A percentile compares a stretch with the other conserved stretches of the same genome.
Conservation (phyloP, 108 stramenopile genomes). For the Aurantiochytrium sp. region DNA sequence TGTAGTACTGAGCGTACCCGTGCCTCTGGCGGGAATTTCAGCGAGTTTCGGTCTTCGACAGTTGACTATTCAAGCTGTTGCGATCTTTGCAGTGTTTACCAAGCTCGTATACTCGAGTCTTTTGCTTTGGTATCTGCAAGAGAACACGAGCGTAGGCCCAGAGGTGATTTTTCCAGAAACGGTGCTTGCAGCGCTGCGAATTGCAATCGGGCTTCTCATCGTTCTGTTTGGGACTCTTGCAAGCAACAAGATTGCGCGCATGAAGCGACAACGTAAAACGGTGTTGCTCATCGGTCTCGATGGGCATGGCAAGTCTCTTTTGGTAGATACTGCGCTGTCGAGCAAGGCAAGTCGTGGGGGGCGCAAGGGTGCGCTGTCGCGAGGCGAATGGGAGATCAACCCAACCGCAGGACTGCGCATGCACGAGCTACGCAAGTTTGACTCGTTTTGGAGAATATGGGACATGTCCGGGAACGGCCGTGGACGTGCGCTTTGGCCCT, state of each 20-base stretch:
- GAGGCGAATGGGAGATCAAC: background rate
- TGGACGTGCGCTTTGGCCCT: background rate
- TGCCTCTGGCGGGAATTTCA: background rate
- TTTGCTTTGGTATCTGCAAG: background rate
- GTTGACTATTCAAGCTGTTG: background rate
- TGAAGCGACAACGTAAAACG: background rate
- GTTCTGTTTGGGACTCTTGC: background rate
- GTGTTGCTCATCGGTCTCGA: background rate
- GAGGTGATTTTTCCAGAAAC: background rate
- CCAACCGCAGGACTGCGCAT: background rate
- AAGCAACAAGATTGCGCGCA: background rate
- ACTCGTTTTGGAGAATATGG: background rate
- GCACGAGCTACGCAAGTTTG: background rate
- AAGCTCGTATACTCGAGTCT: background rate
- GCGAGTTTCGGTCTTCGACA: background rate
- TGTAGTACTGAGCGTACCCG: background rate
- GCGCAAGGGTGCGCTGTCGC: background rate
- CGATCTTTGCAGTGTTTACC: background rate
- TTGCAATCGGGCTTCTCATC: background rate
- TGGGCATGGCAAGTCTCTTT: background rate
- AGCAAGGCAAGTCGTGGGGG: background rate
- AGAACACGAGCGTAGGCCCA: too few relatives aligned
- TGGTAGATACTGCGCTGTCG: background rate
- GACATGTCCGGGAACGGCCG: conserved; percentile 13
- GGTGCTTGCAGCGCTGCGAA: background rate